Evolutionary conservation across 495 filamentous ascomycete genomes (phyloP), one percentile per base, ranked within the genome.

Genomic region (Aspergillus wentii): DNA sequence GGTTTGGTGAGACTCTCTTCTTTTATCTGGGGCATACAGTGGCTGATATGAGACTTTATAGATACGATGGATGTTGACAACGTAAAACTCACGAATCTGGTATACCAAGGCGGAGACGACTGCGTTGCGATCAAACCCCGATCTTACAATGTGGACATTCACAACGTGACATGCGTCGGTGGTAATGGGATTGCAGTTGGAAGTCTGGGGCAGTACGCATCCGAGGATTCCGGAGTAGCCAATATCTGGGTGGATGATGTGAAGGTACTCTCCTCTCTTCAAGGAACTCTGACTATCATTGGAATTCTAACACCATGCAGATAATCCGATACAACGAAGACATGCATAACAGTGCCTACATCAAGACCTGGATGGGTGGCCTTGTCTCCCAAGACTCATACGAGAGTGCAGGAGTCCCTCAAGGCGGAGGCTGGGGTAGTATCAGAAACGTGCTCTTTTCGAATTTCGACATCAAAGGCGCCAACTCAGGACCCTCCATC

Each of bases 31-130:
- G n/a, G n/a, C n/a, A n/a, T n/a, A n/a, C n/a, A n/a, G n/a, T n/a
- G n/a, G n/a, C n/a, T n/a, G n/a, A n/a, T n/a, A n/a, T n/a, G n/a
- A n/a, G n/a, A n/a, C n/a, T n/a, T n/a, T n/a, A n/a, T n/a, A 64
- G 70, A 77, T 49, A 78, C 76, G 2, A 77, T 78, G 73, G 73
- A 80, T 42, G 64, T 60, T 2, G 42, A 57, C 17, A 75, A 78
- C 44, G 48, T 80, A 31, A 46, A 51, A 15, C 55, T 80, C 19
- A 70, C 56, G n/a, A 74, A 75, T 40, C 62, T 80, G 20, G 49
- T 63, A n/a, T 78, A 77, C 46, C 74, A 77, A 58, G 76, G 74
- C 13, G 74, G 75, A 25, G 75, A 78, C 43, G 73, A 78, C 47
- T 78, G 72, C 49, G 62, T 78, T 21, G 75, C 76, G 25, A 71